Evolutionary conservation across 208 protist genomes (phyloP), one percentile per base, ranked within the genome.

Genomic region (Novymonas esmeraldas): DNA sequence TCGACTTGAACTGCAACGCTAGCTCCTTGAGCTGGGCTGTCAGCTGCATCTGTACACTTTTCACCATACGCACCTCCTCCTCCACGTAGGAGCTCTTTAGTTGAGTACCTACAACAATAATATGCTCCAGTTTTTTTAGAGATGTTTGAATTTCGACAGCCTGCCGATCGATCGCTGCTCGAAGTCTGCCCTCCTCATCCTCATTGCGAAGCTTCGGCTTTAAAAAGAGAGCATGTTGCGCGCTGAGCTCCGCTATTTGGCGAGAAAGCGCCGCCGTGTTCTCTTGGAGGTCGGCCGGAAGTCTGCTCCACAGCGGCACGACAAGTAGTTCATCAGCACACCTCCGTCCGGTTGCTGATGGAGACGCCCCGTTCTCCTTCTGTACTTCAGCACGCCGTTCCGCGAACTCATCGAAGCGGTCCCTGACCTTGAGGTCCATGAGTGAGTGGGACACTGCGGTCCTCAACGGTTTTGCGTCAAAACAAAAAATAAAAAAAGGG

Each of bases 81-180:
- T 71, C 62, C 26, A 81, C 81, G 31, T 73, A 64, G 0, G 56
- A 52, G 28, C 79, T 69, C n/a, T 70, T 62, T 14, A 72, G 70
- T 11, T 63, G 65, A 31, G 87, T 84, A 13, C 82, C 80, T 2
- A 56, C 64, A n/a, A 85, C 3, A n/a, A 92, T 72, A 54, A 92
- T 65, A 18, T 84, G 74, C 51, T 95, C 87, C 9, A 95, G 62
- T 60, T 82, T 87, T n/a, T 78, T 76, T 2, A 93, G 58, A 5
- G 85, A 51, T n/a, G 54, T 64, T 18, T 85, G 73, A 49, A 91
- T 66, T 0, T 86, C 79, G 2, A 46, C 54, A 3, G 82, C 64
- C 39, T 74, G 51, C 31, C 55, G 63, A 1, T 93, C 90, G 16
- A 90, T 78, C 34, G 41, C 33, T 4, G 63, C 62, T 34, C 64